Conservation (phyloP, 768 basidiomycete genomes). For the Filobasidium floriforme region DNA sequence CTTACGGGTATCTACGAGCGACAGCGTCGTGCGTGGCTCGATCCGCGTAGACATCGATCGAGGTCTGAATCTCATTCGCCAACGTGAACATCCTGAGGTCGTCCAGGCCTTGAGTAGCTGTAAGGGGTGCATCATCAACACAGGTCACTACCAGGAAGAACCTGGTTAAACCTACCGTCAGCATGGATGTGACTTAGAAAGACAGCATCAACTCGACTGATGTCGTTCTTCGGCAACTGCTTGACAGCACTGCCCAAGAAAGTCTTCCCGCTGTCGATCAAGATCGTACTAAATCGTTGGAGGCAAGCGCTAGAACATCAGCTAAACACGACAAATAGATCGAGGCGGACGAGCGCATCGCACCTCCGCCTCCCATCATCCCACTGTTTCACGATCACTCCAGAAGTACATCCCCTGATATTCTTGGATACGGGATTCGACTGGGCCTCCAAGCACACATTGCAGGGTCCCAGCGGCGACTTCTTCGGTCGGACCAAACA, state of each 20-base stretch:
- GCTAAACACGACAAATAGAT: too few relatives aligned
- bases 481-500: neutral
- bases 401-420: neutral
- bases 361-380: neutral
- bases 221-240: neutral
- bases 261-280: constrained; percentile 1
- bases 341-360: too few relatives aligned
- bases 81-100: neutral
- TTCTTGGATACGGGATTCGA: neutral
- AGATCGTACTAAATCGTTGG: neutral
- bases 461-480: neutral
- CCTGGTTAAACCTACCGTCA: constrained; percentile 1
- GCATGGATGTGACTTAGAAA: constrained; percentile 1
- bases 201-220: neutral
- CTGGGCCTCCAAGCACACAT: neutral
- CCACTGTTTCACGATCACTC: neutral
- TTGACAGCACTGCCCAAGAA: neutral
- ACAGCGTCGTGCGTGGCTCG: neutral
- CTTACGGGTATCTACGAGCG: neutral
- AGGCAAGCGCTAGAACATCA: too few relatives aligned
- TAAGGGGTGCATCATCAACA: too few relatives aligned
- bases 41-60: neutral
- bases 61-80: neutral
- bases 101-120: constrained; percentile 2
- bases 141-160: too few relatives aligned